A percentile compares a stretch with the other conserved stretches of the same genome.
Conservation (phyloP, 768 basidiomycete species). For the Calocera viscosa region DNA sequence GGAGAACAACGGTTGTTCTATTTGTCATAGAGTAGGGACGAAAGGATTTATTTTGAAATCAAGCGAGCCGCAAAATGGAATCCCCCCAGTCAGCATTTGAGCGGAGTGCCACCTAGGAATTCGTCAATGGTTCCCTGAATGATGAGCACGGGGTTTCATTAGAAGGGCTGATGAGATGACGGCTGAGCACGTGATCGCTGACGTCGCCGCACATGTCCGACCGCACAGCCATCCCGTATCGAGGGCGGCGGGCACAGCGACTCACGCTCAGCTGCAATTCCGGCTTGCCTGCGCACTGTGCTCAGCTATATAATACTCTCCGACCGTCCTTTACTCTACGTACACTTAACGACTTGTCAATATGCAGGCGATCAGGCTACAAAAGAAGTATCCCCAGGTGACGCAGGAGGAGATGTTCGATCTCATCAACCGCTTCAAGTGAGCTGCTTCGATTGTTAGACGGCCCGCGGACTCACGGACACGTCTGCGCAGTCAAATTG, state of each 20-base stretch:
- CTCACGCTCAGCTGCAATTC: not conserved
- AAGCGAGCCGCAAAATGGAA: too few relatives aligned
- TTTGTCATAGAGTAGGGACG: constrained; percentile 5
- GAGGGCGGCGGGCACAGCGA: not conserved
- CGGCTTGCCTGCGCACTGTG: not conserved
- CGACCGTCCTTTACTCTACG: not conserved
- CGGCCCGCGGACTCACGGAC: not conserved
- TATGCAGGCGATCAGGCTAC: constrained; percentile 76
- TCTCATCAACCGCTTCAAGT: constrained; percentile 95
- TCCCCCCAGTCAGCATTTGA: too few relatives aligned
- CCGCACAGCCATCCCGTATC: not conserved
- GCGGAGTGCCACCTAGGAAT: too few relatives aligned
- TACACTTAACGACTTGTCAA: not conserved
- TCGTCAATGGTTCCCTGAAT: too few relatives aligned
- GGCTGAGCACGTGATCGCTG: not conserved
- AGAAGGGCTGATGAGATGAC: not conserved
- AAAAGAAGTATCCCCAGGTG: constrained; percentile 86
- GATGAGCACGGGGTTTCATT: not conserved
- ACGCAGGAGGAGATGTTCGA: constrained; percentile 88
- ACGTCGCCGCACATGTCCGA: not conserved
- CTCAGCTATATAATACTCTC: not conserved
- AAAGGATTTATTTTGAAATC: not conserved
- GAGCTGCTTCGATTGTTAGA: constrained; percentile 27
- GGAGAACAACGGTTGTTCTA: not conserved
- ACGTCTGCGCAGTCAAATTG: constrained; percentile 42